These are phyloP conservation scores for Cystofilobasidium macerans DNA, from an alignment of 768 basidiomycete species.

Conservation along the genomic window DNA sequence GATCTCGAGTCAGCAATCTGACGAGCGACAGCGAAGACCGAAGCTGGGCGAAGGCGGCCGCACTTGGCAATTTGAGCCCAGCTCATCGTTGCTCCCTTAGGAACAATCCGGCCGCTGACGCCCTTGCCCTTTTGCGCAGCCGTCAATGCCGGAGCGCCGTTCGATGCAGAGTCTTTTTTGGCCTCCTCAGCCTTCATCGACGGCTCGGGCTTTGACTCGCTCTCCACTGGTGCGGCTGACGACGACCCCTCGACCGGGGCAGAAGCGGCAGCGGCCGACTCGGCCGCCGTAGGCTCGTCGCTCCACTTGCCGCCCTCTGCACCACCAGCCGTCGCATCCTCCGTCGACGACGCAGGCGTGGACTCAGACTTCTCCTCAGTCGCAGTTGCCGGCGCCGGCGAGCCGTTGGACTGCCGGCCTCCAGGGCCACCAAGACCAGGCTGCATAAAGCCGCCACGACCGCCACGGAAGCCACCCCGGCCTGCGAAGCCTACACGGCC, in stretches of 20 bases:
- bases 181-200: slow-evolving; percentile 28
- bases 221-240: no score
- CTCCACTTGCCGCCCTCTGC: slow-evolving; percentile 15
- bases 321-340: slow-evolving; percentile 14
- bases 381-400: not conserved
- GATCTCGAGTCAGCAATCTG: not conserved
- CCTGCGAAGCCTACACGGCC: slow-evolving; percentile 23
- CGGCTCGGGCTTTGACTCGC: slow-evolving; percentile 22
- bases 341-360: slow-evolving; percentile 31
- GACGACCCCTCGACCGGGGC: no score
- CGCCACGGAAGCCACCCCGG: slow-evolving; percentile 37
- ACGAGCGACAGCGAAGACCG: slow-evolving; percentile 9
- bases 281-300: slow-evolving; percentile 13
- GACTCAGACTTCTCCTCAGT: slow-evolving; percentile 21
- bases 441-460: slow-evolving; percentile 34
- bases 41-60: slow-evolving; percentile 20
- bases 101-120: slow-evolving; percentile 26
- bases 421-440: slow-evolving; percentile 24
- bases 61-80: slow-evolving; percentile 42
- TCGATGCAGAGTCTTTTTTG: no score
- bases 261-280: slow-evolving; percentile 1
- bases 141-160: slow-evolving; percentile 7
- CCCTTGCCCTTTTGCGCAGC: slow-evolving; percentile 25
- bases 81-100: slow-evolving; percentile 35
- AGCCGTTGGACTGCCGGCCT: slow-evolving; percentile 13